phyloP scores from a whole-genome alignment of 768 basidiomycete genomes.

The Calocybe cyanea region DNA sequence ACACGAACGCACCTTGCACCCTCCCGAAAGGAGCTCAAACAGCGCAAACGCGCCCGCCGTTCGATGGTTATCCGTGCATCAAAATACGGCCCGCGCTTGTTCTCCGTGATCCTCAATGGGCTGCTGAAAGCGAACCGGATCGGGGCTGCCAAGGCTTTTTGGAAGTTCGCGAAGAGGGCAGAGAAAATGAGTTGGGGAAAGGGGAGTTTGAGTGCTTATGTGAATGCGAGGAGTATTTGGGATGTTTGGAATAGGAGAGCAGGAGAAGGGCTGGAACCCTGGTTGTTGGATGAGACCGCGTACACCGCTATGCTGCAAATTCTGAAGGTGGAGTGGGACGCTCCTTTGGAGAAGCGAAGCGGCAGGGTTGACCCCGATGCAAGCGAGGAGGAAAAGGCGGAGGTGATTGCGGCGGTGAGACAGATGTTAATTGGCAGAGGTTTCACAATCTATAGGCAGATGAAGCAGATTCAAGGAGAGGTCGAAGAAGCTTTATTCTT shows the following conservation, averaged over 20 bases:
- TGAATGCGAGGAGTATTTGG: too few relatives aligned
- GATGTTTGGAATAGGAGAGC: too few relatives aligned
- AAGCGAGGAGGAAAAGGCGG: too few relatives aligned
- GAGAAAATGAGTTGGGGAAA: slow-evolving; percentile 58
- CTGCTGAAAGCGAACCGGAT: slow-evolving; percentile 52
- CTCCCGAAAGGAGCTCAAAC: slow-evolving; percentile 13
- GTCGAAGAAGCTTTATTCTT: slow-evolving; percentile 6
- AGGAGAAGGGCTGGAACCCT: slow-evolving; percentile 33
- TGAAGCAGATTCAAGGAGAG: slow-evolving; percentile 5
- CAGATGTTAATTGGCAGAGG: slow-evolving; percentile 8
- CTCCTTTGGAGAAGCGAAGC: too few relatives aligned
- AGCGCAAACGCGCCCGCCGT: slow-evolving; percentile 21
- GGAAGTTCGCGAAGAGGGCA: slow-evolving; percentile 56
- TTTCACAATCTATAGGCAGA: background rate
- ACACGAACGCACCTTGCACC: too few relatives aligned
- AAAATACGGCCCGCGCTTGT: slow-evolving; percentile 54
- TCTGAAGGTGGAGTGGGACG: slow-evolving; percentile 34
- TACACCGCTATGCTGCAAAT: slow-evolving; percentile 69
- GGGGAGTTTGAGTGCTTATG: slow-evolving; percentile 9
- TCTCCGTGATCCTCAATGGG: slow-evolving; percentile 57
- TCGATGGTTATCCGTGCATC: slow-evolving; percentile 39
- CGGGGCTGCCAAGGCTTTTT: slow-evolving; percentile 59
- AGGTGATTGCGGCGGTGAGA: too few relatives aligned
- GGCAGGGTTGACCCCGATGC: too few relatives aligned
- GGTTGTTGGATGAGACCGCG: slow-evolving; percentile 62